Evolutionary conservation across 208 protist species (phyloP), one percentile per base, ranked within the genome.

Genomic region (Strigomonas culicis): DNA sequence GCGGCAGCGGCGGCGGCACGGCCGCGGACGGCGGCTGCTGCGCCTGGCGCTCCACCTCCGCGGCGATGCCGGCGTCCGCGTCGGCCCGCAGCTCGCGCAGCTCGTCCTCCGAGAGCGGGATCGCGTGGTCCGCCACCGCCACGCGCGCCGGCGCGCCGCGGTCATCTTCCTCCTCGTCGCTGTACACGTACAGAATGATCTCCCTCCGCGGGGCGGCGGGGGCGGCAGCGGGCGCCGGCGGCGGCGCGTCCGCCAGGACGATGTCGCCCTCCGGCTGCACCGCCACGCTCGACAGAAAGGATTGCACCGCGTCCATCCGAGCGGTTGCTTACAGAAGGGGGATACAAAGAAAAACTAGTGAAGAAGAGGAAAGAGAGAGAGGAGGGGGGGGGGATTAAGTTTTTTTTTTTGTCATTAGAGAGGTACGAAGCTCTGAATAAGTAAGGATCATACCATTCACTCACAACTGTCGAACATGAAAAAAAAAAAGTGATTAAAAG

Each of bases 121-220:
- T 13, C 36, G 36, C 13, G 6, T 6, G 60, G 74, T 86, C 77
- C 22, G 64, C 74, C 22, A 66, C 59, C 10, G 66, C 62, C 21
- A 77, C 79, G 13, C 55, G 69, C 11, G 25, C 49, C 11, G 49
- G 49, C 8, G 49, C 7, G 13, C 11, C 49, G n/a, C 27, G 17
- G n/a, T 55, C 49, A 8, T 55, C 49, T 13, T 47, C 19, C 8
- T 22, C 7, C 8, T 30, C 49, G 49, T 8, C 8, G 49, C 17
- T 55, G 24, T 55, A 13, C 24, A 30, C 10, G 13, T 34, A 39
- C 4, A 58, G 13, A 13, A 41, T 13, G 13, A 41, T 41, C 36
- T 41, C 13, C 6, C 8, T 41, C 8, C 36, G 36, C 36, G 56
- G 32, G 52, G 67, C 57, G 6, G 31, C 3, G 30, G 53, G 4